These are phyloP conservation scores for Endoconidiophora laricicola DNA, from an alignment of 2,329 filamentous ascomycete species.

Conservation along the genomic window DNA sequence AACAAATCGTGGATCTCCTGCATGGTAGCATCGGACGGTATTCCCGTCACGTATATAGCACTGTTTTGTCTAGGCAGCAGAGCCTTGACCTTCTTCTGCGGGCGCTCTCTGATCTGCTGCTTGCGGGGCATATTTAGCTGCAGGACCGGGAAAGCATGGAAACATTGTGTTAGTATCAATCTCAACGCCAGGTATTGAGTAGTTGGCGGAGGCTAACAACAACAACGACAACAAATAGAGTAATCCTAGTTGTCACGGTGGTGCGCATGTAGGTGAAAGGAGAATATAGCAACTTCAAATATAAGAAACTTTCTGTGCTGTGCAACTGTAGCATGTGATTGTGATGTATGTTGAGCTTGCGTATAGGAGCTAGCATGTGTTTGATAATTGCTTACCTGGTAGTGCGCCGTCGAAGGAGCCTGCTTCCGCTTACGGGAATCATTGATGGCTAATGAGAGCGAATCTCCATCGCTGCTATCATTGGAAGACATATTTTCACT, in stretches of 20 bases:
- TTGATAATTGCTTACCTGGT: too few species aligned
- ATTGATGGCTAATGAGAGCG: not conserved
- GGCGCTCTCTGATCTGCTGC: conserved; percentile 18
- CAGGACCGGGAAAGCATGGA: conserved; percentile 5
- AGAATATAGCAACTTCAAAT: too few species aligned
- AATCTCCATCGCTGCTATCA: not conserved
- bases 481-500: not conserved
- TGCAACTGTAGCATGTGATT: too few species aligned
- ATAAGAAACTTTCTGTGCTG: too few species aligned
- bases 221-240: too few species aligned
- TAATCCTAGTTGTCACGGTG: too few species aligned
- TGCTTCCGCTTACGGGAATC: conserved; percentile 25
- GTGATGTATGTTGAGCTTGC: too few species aligned
- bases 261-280: too few species aligned
- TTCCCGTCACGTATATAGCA: conserved; percentile 77
- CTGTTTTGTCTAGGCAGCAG: conserved; percentile 54
- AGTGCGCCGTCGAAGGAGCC: too few species aligned
- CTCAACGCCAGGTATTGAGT: not conserved
- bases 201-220: too few species aligned
- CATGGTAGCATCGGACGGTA: conserved; percentile 62
- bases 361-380: too few species aligned
- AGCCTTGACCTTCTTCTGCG: conserved; percentile 30
- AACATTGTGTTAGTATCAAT: conserved; percentile 10
- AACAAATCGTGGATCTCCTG: conserved; percentile 75
- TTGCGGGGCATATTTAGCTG: conserved; percentile 6